Evolutionary conservation across 495 filamentous ascomycete species (phyloP).

Genomic region (Talaromyces adpressus): DNA sequence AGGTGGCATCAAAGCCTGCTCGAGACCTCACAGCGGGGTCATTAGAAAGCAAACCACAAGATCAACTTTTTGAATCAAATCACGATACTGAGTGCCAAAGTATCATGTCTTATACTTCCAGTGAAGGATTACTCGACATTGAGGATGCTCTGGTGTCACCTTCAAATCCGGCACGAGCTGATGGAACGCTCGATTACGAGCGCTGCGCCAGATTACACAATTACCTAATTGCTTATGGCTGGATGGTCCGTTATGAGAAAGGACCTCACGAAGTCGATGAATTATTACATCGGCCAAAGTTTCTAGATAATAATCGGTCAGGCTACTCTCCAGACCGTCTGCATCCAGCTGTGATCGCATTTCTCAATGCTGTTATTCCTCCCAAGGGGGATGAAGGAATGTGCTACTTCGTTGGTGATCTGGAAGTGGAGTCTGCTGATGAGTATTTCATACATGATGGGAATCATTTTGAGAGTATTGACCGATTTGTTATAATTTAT

Average conservation of each 20-base stretch:
- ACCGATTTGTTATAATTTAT: conserved; percentile 18
- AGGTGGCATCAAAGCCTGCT: neutral
- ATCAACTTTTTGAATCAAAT: neutral
- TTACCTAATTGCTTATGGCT: conserved; percentile 26
- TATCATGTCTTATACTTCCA: too few species aligned
- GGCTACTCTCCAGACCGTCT: conserved; percentile 17
- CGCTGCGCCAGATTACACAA: conserved; percentile 39
- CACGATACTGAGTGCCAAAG: neutral
- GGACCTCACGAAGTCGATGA: conserved; percentile 7
- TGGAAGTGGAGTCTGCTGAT: conserved; percentile 11
- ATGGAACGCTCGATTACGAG: conserved; percentile 23
- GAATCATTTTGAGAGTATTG: conserved; percentile 12
- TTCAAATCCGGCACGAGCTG: conserved; percentile 21
- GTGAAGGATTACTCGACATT: conserved; percentile 12
- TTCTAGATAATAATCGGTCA: neutral
- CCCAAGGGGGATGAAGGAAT: conserved; percentile 10
- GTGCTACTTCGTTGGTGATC: conserved; percentile 18
- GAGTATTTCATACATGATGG: conserved; percentile 9
- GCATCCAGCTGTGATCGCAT: conserved; percentile 18
- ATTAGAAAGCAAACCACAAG: neutral
- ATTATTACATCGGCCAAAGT: neutral
- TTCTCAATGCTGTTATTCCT: conserved; percentile 20
- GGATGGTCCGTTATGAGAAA: neutral
- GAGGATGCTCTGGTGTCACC: conserved; percentile 21
- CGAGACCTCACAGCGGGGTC: neutral